phyloP scores from a whole-genome alignment of 331 rosid genomes.

The Stylosanthes scabra region DNA sequence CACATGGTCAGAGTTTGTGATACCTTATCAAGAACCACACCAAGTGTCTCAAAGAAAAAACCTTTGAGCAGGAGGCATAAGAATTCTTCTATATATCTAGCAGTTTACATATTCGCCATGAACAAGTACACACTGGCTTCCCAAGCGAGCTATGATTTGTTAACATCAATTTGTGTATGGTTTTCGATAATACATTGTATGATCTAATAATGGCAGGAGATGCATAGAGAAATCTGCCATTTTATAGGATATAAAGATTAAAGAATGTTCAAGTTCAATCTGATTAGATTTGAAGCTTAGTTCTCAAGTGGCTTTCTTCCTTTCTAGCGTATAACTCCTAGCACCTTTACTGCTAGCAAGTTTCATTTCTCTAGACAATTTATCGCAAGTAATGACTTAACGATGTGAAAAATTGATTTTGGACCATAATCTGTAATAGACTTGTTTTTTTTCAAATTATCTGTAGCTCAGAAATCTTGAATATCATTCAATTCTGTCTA shows the following conservation, averaged over 20 bases:
- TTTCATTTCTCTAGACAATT: slow-evolving; percentile 22
- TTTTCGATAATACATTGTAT: not conserved
- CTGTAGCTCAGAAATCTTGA: slow-evolving; percentile 23
- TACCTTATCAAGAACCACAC: too few relatives aligned
- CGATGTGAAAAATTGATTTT: slow-evolving; percentile 18
- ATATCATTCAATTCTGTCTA: slow-evolving; percentile 15
- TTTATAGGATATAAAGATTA: slow-evolving; percentile 13
- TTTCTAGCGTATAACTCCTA: slow-evolving; percentile 3
- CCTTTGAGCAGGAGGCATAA: too few relatives aligned
- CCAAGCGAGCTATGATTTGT: not conserved
- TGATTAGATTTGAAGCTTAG: not conserved
- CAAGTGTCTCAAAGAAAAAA: too few relatives aligned
- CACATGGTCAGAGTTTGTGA: too few relatives aligned
- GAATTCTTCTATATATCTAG: too few relatives aligned
- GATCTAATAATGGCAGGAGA: not conserved
- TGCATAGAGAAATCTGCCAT: not conserved
- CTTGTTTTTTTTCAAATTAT: slow-evolving; percentile 17
- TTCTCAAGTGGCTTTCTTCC: not conserved
- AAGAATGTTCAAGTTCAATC: slow-evolving; percentile 1
- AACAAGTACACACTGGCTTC: not conserved
- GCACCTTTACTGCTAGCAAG: not conserved
- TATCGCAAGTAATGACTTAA: slow-evolving; percentile 11
- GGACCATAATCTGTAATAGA: not conserved
- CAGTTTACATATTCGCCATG: too few relatives aligned
- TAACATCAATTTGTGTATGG: slow-evolving; percentile 5